These are phyloP conservation scores for Cucurbita maxima DNA, from an alignment of 306 rosid species.

Conservation along the genomic window DNA sequence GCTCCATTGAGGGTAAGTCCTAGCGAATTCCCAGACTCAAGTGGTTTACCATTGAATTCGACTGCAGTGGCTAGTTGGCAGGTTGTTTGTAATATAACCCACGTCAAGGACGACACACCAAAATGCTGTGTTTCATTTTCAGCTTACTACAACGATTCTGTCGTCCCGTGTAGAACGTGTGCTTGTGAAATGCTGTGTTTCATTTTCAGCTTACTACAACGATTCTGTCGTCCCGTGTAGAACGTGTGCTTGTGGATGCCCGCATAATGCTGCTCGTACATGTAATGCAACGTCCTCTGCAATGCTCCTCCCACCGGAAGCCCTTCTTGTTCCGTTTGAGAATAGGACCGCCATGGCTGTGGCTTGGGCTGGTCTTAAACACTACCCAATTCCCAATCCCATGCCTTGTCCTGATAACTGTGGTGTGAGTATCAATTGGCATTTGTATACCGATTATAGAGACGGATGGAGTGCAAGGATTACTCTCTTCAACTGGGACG, in stretches of 20 bases:
- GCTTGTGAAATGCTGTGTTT: constrained; percentile 94
- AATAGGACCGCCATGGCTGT: constrained; percentile 46
- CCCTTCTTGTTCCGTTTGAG: constrained; percentile 87
- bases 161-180: constrained; percentile 83
- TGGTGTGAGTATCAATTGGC: constrained; percentile 92
- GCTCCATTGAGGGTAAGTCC: constrained; percentile 75
- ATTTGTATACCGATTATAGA: constrained; percentile 48
- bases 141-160: constrained; percentile 78
- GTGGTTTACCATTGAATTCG: constrained; percentile 46
- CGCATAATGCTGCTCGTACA: constrained; percentile 29
- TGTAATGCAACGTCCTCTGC: constrained; percentile 60
- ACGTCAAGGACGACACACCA: constrained; percentile 26
- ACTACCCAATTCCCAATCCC: constrained; percentile 41
- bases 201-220: constrained; percentile 79
- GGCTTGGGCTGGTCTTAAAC: constrained; percentile 69
- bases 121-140: constrained; percentile 96
- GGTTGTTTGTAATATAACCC: constrained; percentile 84
- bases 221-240: constrained; percentile 88
- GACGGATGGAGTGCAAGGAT: constrained; percentile 88
- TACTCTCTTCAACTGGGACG: constrained; percentile 91
- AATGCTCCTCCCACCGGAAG: constrained; percentile 73
- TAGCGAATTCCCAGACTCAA: constrained; percentile 39
- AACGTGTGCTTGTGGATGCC: constrained; percentile 96
- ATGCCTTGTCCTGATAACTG: constrained; percentile 86
- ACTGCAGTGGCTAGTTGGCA: constrained; percentile 94